Percentiles rank a stretch among this genome's conserved stretches.
phyloP scores from a whole-genome alignment of 257 asterid species.

The Solanum appendiculatum region DNA sequence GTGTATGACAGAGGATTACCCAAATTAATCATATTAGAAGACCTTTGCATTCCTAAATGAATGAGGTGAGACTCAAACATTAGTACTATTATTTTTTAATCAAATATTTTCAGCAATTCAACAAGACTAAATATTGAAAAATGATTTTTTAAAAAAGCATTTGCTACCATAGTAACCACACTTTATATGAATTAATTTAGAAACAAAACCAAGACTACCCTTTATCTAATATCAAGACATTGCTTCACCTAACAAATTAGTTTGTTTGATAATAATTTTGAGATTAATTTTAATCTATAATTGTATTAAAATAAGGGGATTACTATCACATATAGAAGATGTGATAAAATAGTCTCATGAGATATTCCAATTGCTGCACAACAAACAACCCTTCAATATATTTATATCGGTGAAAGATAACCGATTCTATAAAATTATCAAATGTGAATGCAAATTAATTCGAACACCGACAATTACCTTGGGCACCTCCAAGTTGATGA shows the following conservation, averaged over 20 bases:
- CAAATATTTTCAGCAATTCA: neutral
- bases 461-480: constrained; percentile 5
- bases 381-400: neutral
- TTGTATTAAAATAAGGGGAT: neutral
- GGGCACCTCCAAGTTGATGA: constrained; percentile 50
- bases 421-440: neutral
- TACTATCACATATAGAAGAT: neutral
- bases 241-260: neutral
- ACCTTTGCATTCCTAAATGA: neutral
- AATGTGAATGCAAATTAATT: neutral
- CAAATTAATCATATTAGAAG: no score
- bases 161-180: neutral
- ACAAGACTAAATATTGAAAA: neutral
- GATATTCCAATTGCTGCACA: neutral
- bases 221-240: neutral
- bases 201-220: neutral
- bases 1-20: no score
- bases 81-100: neutral
- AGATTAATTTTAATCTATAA: neutral
- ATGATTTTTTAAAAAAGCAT: neutral
- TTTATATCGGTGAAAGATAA: neutral
- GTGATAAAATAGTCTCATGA: neutral
- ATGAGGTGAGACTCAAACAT: neutral
- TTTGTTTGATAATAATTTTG: neutral
- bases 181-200: neutral